Base-by-base conservation (phyloP, 2,329 filamentous ascomycete genomes). In the Taxawa tesnikishii region DNA sequence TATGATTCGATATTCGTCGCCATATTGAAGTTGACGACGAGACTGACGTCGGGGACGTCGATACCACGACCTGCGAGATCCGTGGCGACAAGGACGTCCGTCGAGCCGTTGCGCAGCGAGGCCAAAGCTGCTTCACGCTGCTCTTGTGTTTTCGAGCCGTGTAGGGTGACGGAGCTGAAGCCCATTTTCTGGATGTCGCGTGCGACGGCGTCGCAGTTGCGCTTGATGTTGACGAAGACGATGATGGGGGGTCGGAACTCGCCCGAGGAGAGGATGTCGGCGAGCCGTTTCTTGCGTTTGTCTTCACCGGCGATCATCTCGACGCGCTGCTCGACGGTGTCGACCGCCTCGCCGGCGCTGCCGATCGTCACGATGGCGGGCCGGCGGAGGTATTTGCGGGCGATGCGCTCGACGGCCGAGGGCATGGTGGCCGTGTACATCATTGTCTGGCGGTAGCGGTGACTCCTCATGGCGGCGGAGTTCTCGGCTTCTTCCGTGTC, bases 401-500 rank as follows among this genome's bases (percentile, higher is more conserved):
- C 90, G 42, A 98, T 96, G 40, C 83, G 82, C 54, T 98, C 90
- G 11, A 98, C 83, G 0, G 82, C 75, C 0, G 82, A 63, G 2
- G 90, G 87, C 90, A 98, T 98, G 16, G 90, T 98, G 32, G 90
- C 90, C 43, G 90, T 96, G 73, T 96, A 98, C 90, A 98, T 98
- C 90, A 98, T 98, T 0, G 90, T 98, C 58, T 98, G 88, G 37
- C 90, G 70, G 62, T 96, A 96, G 14, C 81, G 72, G 47, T 81
- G 80, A 36, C 74, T 70, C 46, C 76, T 79, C 88, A 96, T 96
- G n/a, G 79, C 75, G 35, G 71, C 65, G 0, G 82, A 67, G 50
- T 96, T 73, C 56, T 98, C 90, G 5, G 90, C 90, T 32, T 83
- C 83, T 9, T 96, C 88, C 0, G 74, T 81, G 56, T 98, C 90